Conservation (phyloP, 1,284 basidiomycete genomes). For the Macrocystidia cucumis region DNA sequence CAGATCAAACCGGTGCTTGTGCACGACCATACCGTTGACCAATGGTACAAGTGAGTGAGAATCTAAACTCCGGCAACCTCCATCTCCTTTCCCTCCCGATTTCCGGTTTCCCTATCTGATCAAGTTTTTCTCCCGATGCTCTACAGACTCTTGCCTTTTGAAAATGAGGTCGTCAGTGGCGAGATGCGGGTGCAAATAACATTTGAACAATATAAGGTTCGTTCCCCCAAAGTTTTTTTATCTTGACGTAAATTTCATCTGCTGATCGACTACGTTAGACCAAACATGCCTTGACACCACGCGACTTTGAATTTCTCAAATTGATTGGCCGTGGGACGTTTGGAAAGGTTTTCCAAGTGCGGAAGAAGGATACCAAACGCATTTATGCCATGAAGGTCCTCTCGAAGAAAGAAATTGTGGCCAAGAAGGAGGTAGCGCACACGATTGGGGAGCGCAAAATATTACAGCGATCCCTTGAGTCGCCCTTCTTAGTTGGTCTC, state of each 20-base stretch:
- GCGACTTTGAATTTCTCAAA: constrained; percentile 98
- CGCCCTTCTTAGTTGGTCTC: constrained; percentile 95
- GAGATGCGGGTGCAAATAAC: constrained; percentile 95
- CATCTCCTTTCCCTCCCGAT: constrained; percentile 6
- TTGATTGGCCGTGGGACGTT: constrained; percentile 98
- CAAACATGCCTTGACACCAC: constrained; percentile 76
- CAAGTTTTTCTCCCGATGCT: constrained; percentile 8
- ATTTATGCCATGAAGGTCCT: constrained; percentile 99
- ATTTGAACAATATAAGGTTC: constrained; percentile 85
- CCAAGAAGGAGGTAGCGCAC: constrained; percentile 98
- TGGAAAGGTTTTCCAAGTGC: constrained; percentile 98
- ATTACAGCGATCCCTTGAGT: constrained; percentile 89
- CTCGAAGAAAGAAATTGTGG: constrained; percentile 97
- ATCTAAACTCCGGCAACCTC: constrained; percentile 5
- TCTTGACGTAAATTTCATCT: constrained; percentile 1
- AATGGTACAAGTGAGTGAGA: constrained; percentile 95
- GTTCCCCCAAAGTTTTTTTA: too few relatives aligned
- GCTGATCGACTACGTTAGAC: constrained; percentile 38
- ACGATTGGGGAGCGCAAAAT: constrained; percentile 99
- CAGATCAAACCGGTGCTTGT: constrained; percentile 88
- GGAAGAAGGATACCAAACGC: constrained; percentile 95
- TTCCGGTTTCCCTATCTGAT: constrained; percentile 12
- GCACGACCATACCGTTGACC: constrained; percentile 92
- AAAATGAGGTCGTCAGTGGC: constrained; percentile 79
- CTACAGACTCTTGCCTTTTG: constrained; percentile 68